Base-by-base conservation (phyloP, 2,329 filamentous ascomycete genomes). In the Botrytis squamosa region DNA sequence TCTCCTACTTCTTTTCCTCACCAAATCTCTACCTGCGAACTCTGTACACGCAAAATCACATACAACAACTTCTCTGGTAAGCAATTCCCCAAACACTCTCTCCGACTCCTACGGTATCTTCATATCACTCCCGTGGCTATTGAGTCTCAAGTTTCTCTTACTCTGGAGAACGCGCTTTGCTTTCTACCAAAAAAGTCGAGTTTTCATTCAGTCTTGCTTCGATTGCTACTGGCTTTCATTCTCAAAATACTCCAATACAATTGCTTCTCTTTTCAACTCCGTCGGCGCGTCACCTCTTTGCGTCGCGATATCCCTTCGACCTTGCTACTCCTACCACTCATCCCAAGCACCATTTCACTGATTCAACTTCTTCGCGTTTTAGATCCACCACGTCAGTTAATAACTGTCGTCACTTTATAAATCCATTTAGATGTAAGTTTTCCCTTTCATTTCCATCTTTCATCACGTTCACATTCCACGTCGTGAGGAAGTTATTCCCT, bases 381-480 rank as follows among this genome's bases (percentile, higher is more conserved):
- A 77, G 75, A 63, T 76, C 78, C 64, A 78, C 77, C 75, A 72
- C 70, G 65, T 18, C 71, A 69, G 46, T 62, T 72, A 63, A 67
- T 44, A 74, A 64, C 69, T 55, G 38, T 46, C 64, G 59, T 62
- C 70, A 68, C 18, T 63, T 46, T 46, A 62, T 74, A 74, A 55
- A 77, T 59, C 38, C 65, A 73, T 57, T 36, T 70, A 67, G 33
- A 74, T 25, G 78, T 79, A 77, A 75, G 78, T 77, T 40, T 38
- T 40, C 40, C 63, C 69, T 42, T 62, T 70, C 72, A 46, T 59
- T 70, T 75, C 74, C 55, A 52, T 40, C 72, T 60, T 74, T 78
- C 70, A 65, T 60, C 52, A 38, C 63, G 59, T 71, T 66, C 72
- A 57, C 73, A 60, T 66, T 75, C 75, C 55, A 74, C 66, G 75